These are phyloP conservation scores for Rhizopus sp. DNA, from an alignment of 371 early-diverging fungal species.

Conservation along the genomic window DNA sequence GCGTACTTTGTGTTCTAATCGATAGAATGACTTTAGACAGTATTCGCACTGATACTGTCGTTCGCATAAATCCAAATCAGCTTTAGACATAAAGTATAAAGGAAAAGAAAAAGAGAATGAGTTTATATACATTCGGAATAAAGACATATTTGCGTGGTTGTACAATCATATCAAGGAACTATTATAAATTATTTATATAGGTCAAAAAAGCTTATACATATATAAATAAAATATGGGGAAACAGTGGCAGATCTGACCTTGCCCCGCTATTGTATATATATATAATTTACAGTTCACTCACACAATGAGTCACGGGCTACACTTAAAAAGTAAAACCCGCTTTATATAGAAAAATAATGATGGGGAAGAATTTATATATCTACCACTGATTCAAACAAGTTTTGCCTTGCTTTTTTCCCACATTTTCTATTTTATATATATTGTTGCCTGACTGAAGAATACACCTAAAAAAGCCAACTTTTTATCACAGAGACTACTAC, in stretches of 20 bases:
- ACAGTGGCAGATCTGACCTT: background rate
- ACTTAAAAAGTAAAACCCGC: background rate
- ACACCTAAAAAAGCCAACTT: too few species aligned
- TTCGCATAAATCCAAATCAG: constrained; percentile 1
- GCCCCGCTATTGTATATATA: background rate
- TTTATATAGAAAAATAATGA: too few species aligned
- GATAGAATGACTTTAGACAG: constrained; percentile 74
- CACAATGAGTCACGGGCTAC: background rate
- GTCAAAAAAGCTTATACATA: background rate
- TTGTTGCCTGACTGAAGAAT: background rate
- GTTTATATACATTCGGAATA: background rate
- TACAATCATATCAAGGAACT: background rate
- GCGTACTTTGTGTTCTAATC: constrained; percentile 78
- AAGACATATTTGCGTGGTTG: constrained; percentile 1
- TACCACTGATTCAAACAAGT: background rate
- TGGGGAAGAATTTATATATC: too few species aligned
- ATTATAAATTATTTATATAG: constrained; percentile 14
- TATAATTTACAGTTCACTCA: background rate
- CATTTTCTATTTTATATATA: too few species aligned
- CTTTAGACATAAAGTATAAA: constrained; percentile 3
- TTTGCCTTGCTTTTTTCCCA: background rate
- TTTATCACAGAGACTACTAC: too few species aligned
- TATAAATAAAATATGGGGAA: background rate
- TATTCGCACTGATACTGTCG: constrained; percentile 74
- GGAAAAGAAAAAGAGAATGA: constrained; percentile 5